Conservation (phyloP, 1,284 basidiomycete species). For the Boletus semigastroideus region DNA sequence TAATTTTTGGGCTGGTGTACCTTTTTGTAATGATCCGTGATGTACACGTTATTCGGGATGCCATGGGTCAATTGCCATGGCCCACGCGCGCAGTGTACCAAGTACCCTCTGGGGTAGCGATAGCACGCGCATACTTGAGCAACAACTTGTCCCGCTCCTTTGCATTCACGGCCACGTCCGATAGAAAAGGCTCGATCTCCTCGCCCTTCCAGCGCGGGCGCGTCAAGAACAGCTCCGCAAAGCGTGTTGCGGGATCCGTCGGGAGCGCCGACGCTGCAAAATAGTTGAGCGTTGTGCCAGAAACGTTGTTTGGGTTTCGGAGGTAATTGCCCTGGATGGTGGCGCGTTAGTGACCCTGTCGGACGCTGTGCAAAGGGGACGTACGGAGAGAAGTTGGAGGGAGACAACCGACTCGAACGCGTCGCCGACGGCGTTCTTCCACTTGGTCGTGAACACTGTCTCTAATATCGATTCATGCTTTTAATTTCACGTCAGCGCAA, state of each 20-base stretch:
- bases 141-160: conserved; percentile 87
- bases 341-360: not conserved
- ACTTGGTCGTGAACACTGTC: conserved; percentile 58
- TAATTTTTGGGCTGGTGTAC: not conserved
- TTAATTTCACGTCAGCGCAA: conserved; percentile 2
- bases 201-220: conserved; percentile 74
- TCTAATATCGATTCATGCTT: conserved; percentile 58
- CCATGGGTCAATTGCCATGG: conserved; percentile 42
- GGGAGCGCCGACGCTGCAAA: conserved; percentile 77
- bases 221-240: conserved; percentile 81
- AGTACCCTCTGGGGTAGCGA: conserved; percentile 64
- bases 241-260: conserved; percentile 71
- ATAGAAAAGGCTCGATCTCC: conserved; percentile 79
- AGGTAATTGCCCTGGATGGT: conserved; percentile 70
- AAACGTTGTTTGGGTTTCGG: conserved; percentile 32
- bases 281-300: conserved; percentile 48
- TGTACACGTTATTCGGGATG: not conserved
- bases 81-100: conserved; percentile 70
- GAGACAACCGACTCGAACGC: conserved; percentile 61
- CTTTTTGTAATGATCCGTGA: not conserved
- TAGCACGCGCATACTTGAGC: conserved; percentile 79
- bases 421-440: conserved; percentile 74
- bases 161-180: conserved; percentile 75
- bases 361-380: conserved; percentile 18
- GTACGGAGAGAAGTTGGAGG: conserved; percentile 64